A percentile compares a stretch with the other conserved stretches of the same genome.
Evolutionary conservation across 2,329 filamentous ascomycete genomes (phyloP).

Genomic region (Fusarium abutilonis): DNA sequence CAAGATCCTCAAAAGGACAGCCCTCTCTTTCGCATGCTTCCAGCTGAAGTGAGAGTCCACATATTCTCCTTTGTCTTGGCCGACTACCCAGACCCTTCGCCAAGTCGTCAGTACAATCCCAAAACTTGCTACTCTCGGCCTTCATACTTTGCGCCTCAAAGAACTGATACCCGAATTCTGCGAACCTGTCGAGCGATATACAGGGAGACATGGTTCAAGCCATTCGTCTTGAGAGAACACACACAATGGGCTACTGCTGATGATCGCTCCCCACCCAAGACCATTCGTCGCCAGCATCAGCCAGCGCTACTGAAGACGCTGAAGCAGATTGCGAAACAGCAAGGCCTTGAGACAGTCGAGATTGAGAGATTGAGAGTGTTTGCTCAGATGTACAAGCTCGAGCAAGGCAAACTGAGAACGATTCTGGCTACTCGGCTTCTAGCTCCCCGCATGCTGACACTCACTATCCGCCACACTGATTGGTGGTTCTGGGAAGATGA

Average conservation of each 20-base stretch:
- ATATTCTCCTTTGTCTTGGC: slow-evolving; percentile 57
- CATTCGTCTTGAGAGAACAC: slow-evolving; percentile 53
- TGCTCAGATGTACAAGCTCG: slow-evolving; percentile 54
- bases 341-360: slow-evolving; percentile 39
- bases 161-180: slow-evolving; percentile 52
- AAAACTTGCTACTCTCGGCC: slow-evolving; percentile 54
- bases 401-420: slow-evolving; percentile 42
- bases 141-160: slow-evolving; percentile 52
- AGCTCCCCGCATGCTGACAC: slow-evolving; percentile 50
- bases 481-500: slow-evolving; percentile 33
- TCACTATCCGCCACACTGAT: slow-evolving; percentile 61
- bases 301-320: slow-evolving; percentile 18
- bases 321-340: slow-evolving; percentile 29
- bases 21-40: slow-evolving; percentile 53
- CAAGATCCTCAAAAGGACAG: slow-evolving; percentile 23
- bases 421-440: slow-evolving; percentile 47
- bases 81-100: slow-evolving; percentile 50
- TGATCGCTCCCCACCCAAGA: slow-evolving; percentile 48
- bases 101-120: slow-evolving; percentile 39
- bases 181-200: slow-evolving; percentile 56
- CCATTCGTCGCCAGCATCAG: not conserved
- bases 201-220: slow-evolving; percentile 55
- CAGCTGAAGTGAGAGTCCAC: slow-evolving; percentile 59
- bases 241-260: slow-evolving; percentile 50
- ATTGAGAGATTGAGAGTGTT: slow-evolving; percentile 53